A percentile compares a stretch with the other conserved stretches of the same genome.
These are phyloP conservation scores for Podila epigama DNA, from an alignment of 192 early-diverging fungal species.

Conservation along the genomic window DNA sequence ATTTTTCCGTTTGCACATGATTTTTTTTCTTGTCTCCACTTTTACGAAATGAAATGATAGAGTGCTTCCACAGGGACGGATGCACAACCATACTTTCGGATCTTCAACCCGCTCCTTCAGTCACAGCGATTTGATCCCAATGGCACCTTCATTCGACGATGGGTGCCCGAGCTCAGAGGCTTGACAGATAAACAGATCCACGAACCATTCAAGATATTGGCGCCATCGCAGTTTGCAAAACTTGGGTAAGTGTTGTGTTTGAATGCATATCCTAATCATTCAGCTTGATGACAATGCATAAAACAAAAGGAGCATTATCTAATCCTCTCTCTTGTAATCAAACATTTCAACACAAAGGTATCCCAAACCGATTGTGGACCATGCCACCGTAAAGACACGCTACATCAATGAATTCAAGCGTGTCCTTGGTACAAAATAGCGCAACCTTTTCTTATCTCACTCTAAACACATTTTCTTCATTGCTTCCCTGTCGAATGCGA, in stretches of 20 bases:
- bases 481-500: too few relatives aligned
- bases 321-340: too few relatives aligned
- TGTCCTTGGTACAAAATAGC: constrained; percentile 17
- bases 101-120: constrained; percentile 68
- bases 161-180: constrained; percentile 64
- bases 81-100: constrained; percentile 75
- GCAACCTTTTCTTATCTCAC: too few relatives aligned
- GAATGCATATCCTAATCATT: background rate
- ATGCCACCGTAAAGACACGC: constrained; percentile 56
- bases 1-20: background rate
- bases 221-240: constrained; percentile 43
- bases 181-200: constrained; percentile 60
- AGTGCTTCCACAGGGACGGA: constrained; percentile 74
- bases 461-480: too few relatives aligned
- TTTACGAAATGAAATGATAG: too few relatives aligned
- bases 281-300: too few relatives aligned
- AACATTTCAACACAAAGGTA: constrained; percentile 47
- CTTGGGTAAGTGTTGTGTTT: constrained; percentile 38
- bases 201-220: constrained; percentile 54
- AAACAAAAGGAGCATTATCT: background rate
- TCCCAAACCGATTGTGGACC: constrained; percentile 72
- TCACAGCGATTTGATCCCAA: constrained; percentile 64
- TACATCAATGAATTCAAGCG: constrained; percentile 60
- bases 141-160: constrained; percentile 64
- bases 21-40: too few relatives aligned